Evolutionary conservation across 768 basidiomycete species (phyloP).

Genomic region (Xerocomellus amylosporus): DNA sequence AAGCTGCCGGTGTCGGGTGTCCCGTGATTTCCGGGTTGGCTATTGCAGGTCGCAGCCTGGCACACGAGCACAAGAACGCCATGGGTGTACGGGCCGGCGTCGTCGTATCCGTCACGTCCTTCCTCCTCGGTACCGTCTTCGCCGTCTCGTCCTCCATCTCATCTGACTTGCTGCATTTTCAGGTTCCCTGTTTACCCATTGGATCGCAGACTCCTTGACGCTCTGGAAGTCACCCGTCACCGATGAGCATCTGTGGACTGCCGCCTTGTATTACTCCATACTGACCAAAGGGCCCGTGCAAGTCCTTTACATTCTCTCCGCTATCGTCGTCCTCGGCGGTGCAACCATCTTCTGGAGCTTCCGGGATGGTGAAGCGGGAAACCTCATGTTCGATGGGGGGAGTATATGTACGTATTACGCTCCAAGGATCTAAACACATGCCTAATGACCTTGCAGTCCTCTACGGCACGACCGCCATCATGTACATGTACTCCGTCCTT

Average conservation of each 20-base stretch:
- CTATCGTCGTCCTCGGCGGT: conserved; percentile 57
- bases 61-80: conserved; percentile 19
- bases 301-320: conserved; percentile 55
- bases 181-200: conserved; percentile 85
- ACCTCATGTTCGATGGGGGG: conserved; percentile 90
- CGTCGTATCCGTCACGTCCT: conserved; percentile 75
- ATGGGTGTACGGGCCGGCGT: conserved; percentile 75
- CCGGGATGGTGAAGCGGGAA: conserved; percentile 71
- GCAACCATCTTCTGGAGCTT: conserved; percentile 75
- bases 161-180: neutral
- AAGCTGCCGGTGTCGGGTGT: conserved; percentile 8
- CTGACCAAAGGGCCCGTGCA: conserved; percentile 62
- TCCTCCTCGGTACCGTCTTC: conserved; percentile 25
- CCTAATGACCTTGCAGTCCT: conserved; percentile 52
- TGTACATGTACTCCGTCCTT: conserved; percentile 75
- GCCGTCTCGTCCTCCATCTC: neutral
- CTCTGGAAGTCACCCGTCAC: conserved; percentile 86
- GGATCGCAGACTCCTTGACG: conserved; percentile 91
- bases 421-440: neutral
- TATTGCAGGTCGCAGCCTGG: neutral
- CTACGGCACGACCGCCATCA: conserved; percentile 64
- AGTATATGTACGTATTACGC: conserved; percentile 67
- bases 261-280: conserved; percentile 79
- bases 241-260: conserved; percentile 80
- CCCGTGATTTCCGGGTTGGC: conserved; percentile 21